phyloP scores from a whole-genome alignment of 2,329 filamentous ascomycete genomes.

The Chaetomiaceae sp. region DNA sequence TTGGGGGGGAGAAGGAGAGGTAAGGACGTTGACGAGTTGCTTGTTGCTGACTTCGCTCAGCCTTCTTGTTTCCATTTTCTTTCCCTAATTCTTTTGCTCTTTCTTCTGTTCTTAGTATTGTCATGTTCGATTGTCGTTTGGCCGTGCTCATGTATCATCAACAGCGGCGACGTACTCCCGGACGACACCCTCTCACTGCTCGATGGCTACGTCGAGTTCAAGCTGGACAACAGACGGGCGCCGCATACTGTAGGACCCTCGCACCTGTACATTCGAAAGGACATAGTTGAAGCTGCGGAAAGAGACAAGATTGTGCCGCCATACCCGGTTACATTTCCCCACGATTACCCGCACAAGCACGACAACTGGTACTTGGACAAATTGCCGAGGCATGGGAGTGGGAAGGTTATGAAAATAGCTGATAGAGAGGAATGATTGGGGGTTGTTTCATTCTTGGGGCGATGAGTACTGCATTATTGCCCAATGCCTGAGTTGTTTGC shows the following conservation, averaged over 20 bases:
- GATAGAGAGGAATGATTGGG: too few relatives aligned
- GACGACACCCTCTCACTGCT: neutral
- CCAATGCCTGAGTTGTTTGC: too few relatives aligned
- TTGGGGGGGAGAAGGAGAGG: neutral
- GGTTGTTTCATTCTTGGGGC: too few relatives aligned
- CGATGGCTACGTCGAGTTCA: slow-evolving; percentile 5
- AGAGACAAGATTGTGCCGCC: slow-evolving; percentile 6
- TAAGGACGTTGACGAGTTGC: neutral
- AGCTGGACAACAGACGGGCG: neutral
- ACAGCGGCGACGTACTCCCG: neutral
- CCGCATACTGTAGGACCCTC: slow-evolving; percentile 11
- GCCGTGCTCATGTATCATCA: too few relatives aligned
- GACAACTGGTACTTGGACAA: slow-evolving; percentile 5
- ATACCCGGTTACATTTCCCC: slow-evolving; percentile 7
- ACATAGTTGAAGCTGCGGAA: neutral
- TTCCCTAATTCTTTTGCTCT: too few relatives aligned
- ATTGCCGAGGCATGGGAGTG: neutral
- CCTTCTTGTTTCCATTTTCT: too few relatives aligned
- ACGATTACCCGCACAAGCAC: neutral
- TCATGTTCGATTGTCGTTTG: too few relatives aligned
- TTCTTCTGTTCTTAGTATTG: neutral
- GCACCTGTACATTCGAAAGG: slow-evolving; percentile 12
- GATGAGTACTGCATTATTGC: neutral
- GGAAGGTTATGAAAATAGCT: neutral
- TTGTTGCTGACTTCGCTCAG: neutral